A percentile compares a stretch with the other conserved stretches of the same genome.
Evolutionary conservation across 768 basidiomycete species (phyloP).

Genomic region (Lyophyllum decastes): DNA sequence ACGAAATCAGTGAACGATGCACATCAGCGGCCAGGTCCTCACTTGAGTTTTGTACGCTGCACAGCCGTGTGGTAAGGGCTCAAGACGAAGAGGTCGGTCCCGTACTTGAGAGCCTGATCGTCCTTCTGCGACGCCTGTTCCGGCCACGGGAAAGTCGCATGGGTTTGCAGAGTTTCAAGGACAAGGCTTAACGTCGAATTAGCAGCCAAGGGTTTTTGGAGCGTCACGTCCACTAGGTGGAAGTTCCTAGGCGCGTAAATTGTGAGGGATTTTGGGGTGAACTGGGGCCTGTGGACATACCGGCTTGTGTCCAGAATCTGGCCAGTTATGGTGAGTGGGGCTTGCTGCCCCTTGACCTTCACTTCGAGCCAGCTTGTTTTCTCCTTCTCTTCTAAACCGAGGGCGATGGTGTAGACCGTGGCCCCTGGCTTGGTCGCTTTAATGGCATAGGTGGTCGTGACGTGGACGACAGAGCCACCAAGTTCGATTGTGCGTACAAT

Average conservation of each 20-base stretch:
- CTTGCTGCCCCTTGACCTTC: constrained; percentile 71
- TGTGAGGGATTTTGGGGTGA: constrained; percentile 3
- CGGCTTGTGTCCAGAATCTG: constrained; percentile 47
- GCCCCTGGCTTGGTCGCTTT: constrained; percentile 66
- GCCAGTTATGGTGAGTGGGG: constrained; percentile 51
- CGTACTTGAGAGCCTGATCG: constrained; percentile 78
- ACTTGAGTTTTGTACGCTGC: constrained; percentile 90
- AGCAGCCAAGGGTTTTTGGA: constrained; percentile 59
- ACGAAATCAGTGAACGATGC: constrained; percentile 1
- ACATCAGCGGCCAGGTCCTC: constrained; percentile 24
- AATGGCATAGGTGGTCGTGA: constrained; percentile 87
- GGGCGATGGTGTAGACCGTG: constrained; percentile 66
- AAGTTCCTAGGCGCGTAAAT: constrained; percentile 33
- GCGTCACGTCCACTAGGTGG: constrained; percentile 59
- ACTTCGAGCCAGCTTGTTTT: constrained; percentile 80
- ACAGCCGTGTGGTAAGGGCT: constrained; percentile 82
- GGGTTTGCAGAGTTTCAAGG: constrained; percentile 76
- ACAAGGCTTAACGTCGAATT: constrained; percentile 75
- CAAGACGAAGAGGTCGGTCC: constrained; percentile 74
- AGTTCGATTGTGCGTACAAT: constrained; percentile 89
- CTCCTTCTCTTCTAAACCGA: constrained; percentile 61
- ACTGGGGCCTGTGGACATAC: constrained; percentile 38
- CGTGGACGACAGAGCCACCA: constrained; percentile 83
- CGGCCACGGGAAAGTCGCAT: constrained; percentile 79
- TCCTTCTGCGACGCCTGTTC: constrained; percentile 71